phyloP scores from a whole-genome alignment of 2,329 filamentous ascomycete genomes.

The Fusarium secorum region DNA sequence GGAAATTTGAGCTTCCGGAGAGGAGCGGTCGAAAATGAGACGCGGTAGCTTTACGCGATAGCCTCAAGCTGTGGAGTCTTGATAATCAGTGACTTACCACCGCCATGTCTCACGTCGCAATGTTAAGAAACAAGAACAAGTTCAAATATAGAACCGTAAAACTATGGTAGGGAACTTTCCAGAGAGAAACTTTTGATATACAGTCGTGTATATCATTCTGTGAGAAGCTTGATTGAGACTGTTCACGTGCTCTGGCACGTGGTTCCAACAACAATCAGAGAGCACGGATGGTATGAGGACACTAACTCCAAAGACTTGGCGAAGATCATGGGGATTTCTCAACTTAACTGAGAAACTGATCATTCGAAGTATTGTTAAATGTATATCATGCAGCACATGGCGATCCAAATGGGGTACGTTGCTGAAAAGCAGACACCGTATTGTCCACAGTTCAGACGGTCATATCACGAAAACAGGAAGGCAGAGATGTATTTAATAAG shows the following conservation, averaged over 20 bases:
- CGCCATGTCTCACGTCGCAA: background rate
- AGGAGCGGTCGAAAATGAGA: slow-evolving; percentile 7
- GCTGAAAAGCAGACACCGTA: background rate
- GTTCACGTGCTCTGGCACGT: background rate
- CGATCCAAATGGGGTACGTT: background rate
- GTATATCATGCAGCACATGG: background rate
- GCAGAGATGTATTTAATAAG: background rate
- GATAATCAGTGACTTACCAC: background rate
- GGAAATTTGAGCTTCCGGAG: background rate
- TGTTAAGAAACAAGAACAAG: background rate
- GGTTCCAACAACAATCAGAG: background rate
- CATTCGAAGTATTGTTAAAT: background rate
- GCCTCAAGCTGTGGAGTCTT: background rate
- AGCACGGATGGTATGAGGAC: background rate
- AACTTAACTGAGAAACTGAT: background rate
- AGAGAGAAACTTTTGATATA: background rate
- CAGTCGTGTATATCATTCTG: background rate
- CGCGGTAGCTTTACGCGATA: background rate
- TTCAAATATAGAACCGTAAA: background rate
- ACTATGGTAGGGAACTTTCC: background rate
- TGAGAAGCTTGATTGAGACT: background rate
- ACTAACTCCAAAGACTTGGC: background rate
- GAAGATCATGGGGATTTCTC: background rate
- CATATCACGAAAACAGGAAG: background rate
- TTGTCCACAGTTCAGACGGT: background rate